Evolutionary conservation across 2,329 filamentous ascomycete genomes (phyloP), one percentile per base, ranked within the genome.

Genomic region (Pseudopithomyces chartarum): DNA sequence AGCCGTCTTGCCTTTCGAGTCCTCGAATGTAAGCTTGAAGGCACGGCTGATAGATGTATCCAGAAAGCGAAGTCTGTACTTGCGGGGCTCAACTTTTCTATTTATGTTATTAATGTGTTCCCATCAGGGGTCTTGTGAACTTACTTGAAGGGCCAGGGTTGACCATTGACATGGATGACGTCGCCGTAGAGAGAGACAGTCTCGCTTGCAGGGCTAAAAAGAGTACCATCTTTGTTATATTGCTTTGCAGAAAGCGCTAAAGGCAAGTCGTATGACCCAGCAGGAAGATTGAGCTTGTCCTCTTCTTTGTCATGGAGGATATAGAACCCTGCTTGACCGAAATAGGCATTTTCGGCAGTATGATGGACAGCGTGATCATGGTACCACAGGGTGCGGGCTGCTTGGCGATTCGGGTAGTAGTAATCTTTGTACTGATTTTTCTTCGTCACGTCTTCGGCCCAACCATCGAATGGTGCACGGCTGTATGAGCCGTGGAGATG

Each of bases 251-350:
- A 65, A 19, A 87, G 64, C 11, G 81, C 78, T 1, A 87, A 73
- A 2, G 83, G 83, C 34, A 87, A 75, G 59, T 87, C 85, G 60
- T 85, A 85, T 13, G 78, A 64, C 12, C 83, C 84, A 1, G 73
- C 75, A 4, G 85, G 85, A 0, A 87, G 77, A 2, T 76, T 76
- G 3, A 86, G 75, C 1, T 66, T 62, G 22, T 82, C 78, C 54
- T 86, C 83, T 2, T 76, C 77, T 12, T 78, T 69, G 63, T 87
- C 84, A 11, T 78, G 73, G 36, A 87, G 62, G 52, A 87, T 81
- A 63, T 86, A 86, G 49, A 82, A 80, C 8, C 84, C 85, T 17
- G 83, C 81, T 68, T 85, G 84, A 8, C 85, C 85, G 46, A 81
- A 81, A 68, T 85, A 86, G 29, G 82, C 83, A 62, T 87, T 86